These are phyloP conservation scores for Cordyceps sp. DNA, from an alignment of 2,329 filamentous ascomycete species.

Conservation along the genomic window DNA sequence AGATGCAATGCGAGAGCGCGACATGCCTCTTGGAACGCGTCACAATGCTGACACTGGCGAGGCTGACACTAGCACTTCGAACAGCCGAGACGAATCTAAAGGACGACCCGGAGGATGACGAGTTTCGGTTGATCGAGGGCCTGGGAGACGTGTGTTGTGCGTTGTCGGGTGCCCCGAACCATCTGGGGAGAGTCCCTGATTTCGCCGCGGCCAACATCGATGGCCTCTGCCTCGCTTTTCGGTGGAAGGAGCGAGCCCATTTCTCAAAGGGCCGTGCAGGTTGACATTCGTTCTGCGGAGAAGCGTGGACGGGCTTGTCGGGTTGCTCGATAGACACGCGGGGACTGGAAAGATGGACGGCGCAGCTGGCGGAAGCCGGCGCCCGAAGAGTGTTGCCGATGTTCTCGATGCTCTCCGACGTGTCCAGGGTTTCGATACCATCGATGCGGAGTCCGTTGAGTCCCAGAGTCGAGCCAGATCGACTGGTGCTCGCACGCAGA, in stretches of 20 bases:
- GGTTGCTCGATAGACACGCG: slow-evolving; percentile 11
- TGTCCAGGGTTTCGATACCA: slow-evolving; percentile 16
- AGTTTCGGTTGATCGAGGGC: slow-evolving; percentile 2
- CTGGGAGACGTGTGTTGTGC: background rate
- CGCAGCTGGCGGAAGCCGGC: background rate
- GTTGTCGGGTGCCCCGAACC: slow-evolving; percentile 1
- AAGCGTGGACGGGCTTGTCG: slow-evolving; percentile 2
- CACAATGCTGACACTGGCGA: slow-evolving; percentile 54
- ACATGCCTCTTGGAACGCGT: slow-evolving; percentile 40
- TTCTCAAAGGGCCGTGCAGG: slow-evolving; percentile 40
- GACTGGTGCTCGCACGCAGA: too few species aligned
- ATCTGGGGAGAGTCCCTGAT: slow-evolving; percentile 2
- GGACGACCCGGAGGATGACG: slow-evolving; percentile 55
- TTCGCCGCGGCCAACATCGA: background rate
- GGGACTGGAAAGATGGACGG: slow-evolving; percentile 6
- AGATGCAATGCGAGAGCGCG: slow-evolving; percentile 32
- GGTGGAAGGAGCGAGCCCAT: slow-evolving; percentile 57
- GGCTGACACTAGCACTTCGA: slow-evolving; percentile 65
- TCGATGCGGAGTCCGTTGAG: slow-evolving; percentile 10
- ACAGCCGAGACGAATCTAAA: slow-evolving; percentile 66
- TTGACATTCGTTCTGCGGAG: slow-evolving; percentile 3
- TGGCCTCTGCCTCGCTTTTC: slow-evolving; percentile 28
- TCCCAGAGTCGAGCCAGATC: background rate
- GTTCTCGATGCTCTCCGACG: slow-evolving; percentile 19
- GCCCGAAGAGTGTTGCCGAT: slow-evolving; percentile 2